Base-by-base conservation (phyloP, 1,139 yeast species). In the Ogataea hybrid region DNA sequence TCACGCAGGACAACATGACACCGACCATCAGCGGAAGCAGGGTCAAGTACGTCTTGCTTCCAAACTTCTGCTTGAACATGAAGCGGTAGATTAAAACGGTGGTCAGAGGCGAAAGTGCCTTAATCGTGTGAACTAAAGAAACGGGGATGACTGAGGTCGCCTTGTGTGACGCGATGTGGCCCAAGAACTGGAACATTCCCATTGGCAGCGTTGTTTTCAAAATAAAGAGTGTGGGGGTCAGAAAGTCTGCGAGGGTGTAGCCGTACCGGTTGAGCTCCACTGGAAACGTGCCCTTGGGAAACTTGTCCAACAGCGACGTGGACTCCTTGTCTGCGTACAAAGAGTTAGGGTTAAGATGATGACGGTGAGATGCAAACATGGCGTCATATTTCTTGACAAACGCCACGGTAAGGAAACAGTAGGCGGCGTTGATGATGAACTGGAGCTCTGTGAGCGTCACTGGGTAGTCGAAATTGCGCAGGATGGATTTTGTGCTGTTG, bases 111-210 rank as follows among this genome's bases (percentile, higher is more conserved):
- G 95, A 83, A 35, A 89, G 70, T 1, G 96, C 92, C 65, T 90
- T 90, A 54, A 90, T 81, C 14, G 96, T 89, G 63, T 89, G 96
- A 21, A 90, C 96, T 51, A 90, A 67, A 5, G 96, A 85, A 14
- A 90, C 96, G 0, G 97, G 96, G 36, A 90, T 85, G 48, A 84
- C 65, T 3, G 89, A 77, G 2, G 96, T 88, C 18, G 97, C 92
- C 62, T 85, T 84, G 61, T 89, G 96, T 5, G 95, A 79, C 10
- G 95, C 79, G 47, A 89, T 78, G 63, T 90, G 97, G 15, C 97
- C 97, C 23, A 82, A 69, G 50, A 90, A 84, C 67, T 90, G 97
- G 65, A 90, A 90, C 45, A 81, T 68, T 3, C 97, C 97, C 96
- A 90, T 86, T 17, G 97, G 97, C 22, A 87, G 75, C 0, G 95